These are phyloP conservation scores for Penicillium sp. DNA, from an alignment of 2,329 filamentous ascomycete genomes.

Conservation along the genomic window DNA sequence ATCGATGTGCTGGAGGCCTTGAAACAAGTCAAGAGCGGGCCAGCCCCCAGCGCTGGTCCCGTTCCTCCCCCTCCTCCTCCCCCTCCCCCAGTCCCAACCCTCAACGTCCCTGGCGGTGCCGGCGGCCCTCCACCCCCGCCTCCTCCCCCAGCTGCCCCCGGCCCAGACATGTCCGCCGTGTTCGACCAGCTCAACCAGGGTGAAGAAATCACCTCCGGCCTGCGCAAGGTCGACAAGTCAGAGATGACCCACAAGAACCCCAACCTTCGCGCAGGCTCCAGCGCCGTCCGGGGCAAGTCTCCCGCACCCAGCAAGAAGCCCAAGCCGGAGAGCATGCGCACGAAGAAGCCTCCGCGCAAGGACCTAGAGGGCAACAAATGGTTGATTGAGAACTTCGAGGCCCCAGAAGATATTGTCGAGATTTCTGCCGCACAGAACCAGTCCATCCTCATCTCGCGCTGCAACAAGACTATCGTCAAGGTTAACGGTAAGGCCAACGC, in stretches of 20 bases:
- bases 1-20: constrained; percentile 71
- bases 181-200: constrained; percentile 92
- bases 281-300: constrained; percentile 64
- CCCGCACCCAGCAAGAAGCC: constrained; percentile 85
- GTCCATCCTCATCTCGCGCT: constrained; percentile 87
- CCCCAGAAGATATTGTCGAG: constrained; percentile 69
- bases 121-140: constrained; percentile 65
- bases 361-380: constrained; percentile 89
- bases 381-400: constrained; percentile 94
- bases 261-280: constrained; percentile 67
- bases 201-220: constrained; percentile 78
- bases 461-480: constrained; percentile 86
- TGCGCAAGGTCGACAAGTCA: constrained; percentile 91
- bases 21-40: constrained; percentile 53
- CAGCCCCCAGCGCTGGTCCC: constrained; percentile 34
- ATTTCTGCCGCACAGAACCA: constrained; percentile 81
- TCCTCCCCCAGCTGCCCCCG: constrained; percentile 58
- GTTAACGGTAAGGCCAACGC: constrained; percentile 93
- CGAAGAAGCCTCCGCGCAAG: constrained; percentile 77
- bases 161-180: constrained; percentile 75
- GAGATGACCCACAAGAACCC: constrained; percentile 99
- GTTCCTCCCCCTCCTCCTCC: constrained; percentile 48
- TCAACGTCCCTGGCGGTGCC: constrained; percentile 51
- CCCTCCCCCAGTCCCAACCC: constrained; percentile 47
- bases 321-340: constrained; percentile 80